These are phyloP conservation scores for Leucosporidium creatinivorum DNA, from an alignment of 768 basidiomycete genomes.

Conservation along the genomic window DNA sequence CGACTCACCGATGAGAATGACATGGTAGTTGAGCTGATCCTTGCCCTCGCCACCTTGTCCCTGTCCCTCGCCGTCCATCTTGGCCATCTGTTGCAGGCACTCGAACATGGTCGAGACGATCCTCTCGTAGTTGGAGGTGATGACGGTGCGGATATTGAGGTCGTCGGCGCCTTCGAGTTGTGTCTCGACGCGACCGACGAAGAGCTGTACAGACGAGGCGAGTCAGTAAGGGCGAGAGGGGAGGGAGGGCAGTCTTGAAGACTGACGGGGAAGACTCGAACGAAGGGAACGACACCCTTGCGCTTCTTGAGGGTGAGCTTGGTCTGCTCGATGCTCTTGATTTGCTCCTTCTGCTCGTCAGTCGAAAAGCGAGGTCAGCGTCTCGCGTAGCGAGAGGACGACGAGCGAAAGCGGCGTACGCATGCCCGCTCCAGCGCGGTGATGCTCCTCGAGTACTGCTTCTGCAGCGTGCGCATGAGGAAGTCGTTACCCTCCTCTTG, in stretches of 20 bases:
- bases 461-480: slow-evolving; percentile 63
- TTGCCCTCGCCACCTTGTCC: slow-evolving; percentile 69
- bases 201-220: slow-evolving; percentile 42
- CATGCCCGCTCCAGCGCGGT: slow-evolving; percentile 54
- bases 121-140: slow-evolving; percentile 77
- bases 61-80: slow-evolving; percentile 68
- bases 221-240: background rate
- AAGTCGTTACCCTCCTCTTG: slow-evolving; percentile 74
- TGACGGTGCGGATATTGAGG: slow-evolving; percentile 65
- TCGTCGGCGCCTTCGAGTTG: slow-evolving; percentile 69
- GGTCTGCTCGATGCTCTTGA: slow-evolving; percentile 79
- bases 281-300: slow-evolving; percentile 81
- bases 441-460: slow-evolving; percentile 55
- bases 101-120: slow-evolving; percentile 89
- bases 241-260: too few species aligned
- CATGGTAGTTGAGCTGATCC: slow-evolving; percentile 91
- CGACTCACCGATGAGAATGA: slow-evolving; percentile 78
- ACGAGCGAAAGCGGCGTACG: slow-evolving; percentile 49
- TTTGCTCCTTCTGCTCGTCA: slow-evolving; percentile 65
- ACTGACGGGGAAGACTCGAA: slow-evolving; percentile 75
- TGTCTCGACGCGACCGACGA: slow-evolving; percentile 70
- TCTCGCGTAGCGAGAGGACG: background rate
- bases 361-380: slow-evolving; percentile 34
- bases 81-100: slow-evolving; percentile 88
- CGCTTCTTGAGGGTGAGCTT: slow-evolving; percentile 88